These are phyloP conservation scores for Cydonia oblonga DNA, from an alignment of 331 rosid species.

Conservation along the genomic window DNA sequence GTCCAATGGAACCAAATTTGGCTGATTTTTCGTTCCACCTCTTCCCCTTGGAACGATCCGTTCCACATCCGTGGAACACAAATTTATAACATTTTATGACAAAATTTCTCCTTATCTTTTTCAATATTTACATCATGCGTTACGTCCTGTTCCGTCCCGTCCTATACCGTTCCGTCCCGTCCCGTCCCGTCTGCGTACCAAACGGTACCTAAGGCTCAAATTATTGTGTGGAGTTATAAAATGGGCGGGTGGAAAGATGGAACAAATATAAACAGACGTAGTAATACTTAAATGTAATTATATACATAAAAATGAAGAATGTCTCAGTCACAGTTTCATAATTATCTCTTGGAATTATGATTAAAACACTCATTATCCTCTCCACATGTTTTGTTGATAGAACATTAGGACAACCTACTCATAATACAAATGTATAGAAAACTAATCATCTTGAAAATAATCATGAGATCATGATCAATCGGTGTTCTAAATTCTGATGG, in stretches of 20 bases:
- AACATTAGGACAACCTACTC: neutral
- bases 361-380: neutral
- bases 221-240: neutral
- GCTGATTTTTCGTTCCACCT: too few species aligned
- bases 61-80: too few species aligned
- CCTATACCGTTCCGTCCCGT: too few species aligned
- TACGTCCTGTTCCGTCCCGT: too few species aligned
- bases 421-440: neutral
- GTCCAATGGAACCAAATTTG: too few species aligned
- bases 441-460: neutral
- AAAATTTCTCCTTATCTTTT: too few species aligned
- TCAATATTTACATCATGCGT: too few species aligned
- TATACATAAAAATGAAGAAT: neutral
- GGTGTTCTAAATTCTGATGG: neutral
- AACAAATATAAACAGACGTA: neutral
- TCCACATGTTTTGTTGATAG: neutral
- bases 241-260: rapidly evolving
- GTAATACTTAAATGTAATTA: too few species aligned
- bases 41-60: too few species aligned
- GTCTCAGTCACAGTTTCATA: neutral
- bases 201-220: neutral
- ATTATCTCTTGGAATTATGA: neutral
- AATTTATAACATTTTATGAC: too few species aligned
- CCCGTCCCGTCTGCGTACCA: too few species aligned
- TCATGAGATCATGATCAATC: neutral